Evolutionary conservation across 202 grass and related monocot species (phyloP), one percentile per base, ranked within the genome.

Genomic region (Carex sylvatica): DNA sequence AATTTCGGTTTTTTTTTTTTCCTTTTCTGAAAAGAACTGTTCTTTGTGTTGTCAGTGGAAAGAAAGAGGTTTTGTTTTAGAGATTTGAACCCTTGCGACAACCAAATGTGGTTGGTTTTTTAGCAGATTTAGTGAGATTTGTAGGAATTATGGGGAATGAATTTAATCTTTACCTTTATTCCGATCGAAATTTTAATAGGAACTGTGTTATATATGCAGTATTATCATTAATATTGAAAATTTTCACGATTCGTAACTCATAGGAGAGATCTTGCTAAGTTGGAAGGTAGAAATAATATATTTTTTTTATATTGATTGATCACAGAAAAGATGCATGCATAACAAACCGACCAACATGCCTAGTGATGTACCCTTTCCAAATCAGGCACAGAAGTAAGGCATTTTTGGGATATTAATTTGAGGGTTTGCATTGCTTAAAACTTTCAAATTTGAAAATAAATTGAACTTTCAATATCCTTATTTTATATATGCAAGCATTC

Each of bases 251-350:
- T 68, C 2, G 1, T 68, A 30, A 64, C 23, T 63, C 4, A 20
- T 35, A 68, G 36, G 18, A 70, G 36, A 10, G 36, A 70, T 70
- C n/a, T 70, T 38, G n/a, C 46, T 70, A 12, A 46, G 35, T 70
- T 46, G 67, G 67, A 76, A 56, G 51, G 1, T 56, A 76, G 13
- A n/a, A 31, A 30, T 74, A 9, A 35, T 56, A 0, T 74, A 26
- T 67, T 33, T 5, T 56, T 35, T 33, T 18, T 58, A n/a, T 77
- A 19, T 58, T n/a, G 15, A 58, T 58, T 76, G 23, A 28, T 58
- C 15, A 11, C 73, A 77, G 73, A 58, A 77, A 77, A 58, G 24
- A n/a, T n/a, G n/a, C n/a, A 77, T 77, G 52, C 28, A 58, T 58
- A 28, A 58, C 3, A 58, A 33, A 31, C 15, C 28, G 3, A 35